Base-by-base conservation (phyloP, 2,329 filamentous ascomycete genomes). In the Thelonectria discophora region DNA sequence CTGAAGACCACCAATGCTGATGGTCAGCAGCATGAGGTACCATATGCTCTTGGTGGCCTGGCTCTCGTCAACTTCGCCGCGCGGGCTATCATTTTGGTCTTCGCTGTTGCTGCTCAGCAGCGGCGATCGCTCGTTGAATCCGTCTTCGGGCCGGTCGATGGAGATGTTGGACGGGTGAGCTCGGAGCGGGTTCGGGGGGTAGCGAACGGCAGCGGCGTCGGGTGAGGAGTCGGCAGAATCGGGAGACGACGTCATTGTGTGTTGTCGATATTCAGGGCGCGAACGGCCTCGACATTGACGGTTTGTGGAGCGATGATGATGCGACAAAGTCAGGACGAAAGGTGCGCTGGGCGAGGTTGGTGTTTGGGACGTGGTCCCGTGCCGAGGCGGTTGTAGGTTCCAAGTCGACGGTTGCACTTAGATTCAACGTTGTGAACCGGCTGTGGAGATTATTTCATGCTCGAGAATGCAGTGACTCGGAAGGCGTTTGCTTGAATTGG, bases 1-100 rank as follows among this genome's bases (percentile, higher is more conserved):
- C 79, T 98, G 94, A 64, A 98, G 81, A 21, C 92, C 94, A 62
- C 92, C 92, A 68, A 97, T 91, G 73, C 91, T 89, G 64, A 97
- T 82, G 7, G 94, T 97, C 76, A 98, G 80, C 64, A 97, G 81
- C 12, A 96, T 86, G 70, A 98, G 82, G 77, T 97, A 97, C 88
- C 90, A 93, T 47, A 89, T 81, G 76, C 91, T 94, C 82, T 94
- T 97, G 21, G 90, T 90, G 62, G 86, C 82, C 71, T 93, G 84
- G 47, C 65, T 68, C 30, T 74, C 69, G 47, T 76, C 74, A 21
- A 18, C 52, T 27, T 65, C 65, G 11, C 17, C 49, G 20, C 24
- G 37, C 15, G 43, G n/a, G 5, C 56, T 32, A 17, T 37, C 57
- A 49, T 63, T 62, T 42, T 55, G 46, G 32, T 65, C 60, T 27